Base-by-base conservation (phyloP, 164 flowering plant species). In the Akebia trifoliata region DNA sequence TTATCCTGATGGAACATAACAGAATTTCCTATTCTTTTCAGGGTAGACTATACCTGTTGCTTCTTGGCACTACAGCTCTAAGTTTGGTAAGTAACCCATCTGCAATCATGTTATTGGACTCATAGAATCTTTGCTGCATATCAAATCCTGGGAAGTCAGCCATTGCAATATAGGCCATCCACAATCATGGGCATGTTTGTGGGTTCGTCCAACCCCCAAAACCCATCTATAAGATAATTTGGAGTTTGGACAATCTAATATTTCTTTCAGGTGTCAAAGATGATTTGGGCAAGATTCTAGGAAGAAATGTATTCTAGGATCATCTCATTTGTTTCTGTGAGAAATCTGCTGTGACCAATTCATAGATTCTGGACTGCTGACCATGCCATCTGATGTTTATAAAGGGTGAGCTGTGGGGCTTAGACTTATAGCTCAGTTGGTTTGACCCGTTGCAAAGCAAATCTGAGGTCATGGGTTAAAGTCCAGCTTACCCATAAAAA, bases 21-120 rank as follows among this genome's bases (percentile, higher is more conserved):
- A 14, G 5, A 22, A 17, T 5, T 45, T 20, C 28, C n/a, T 5
- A 26, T 6, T 42, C 61, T 31, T 65, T 66, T 22, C 89, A 91
- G 98, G 90, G 92, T 14, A 88, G 88, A 72, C 61, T 88, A 40
- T 91, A 91, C 60, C 72, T 88, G 57, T 73, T 91, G 70, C 94
- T 91, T 47, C 82, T 91, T 37, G 98, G 98, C 29, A 91, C 98
- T 54, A 91, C 98, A 45, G 98, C 98, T 47, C 94, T 91, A 52
- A 91, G 98, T 70, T 72, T 88, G 88, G 96, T 88, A 74, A 55
- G 80, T 64, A 25, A 60, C 24, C 32, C 24, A 34, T 56, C 31
- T 24, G 35, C 10, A 47, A n/a, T 4, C 28, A 22, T 67, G 34
- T 47, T 57, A 6, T 44, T 22, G 42, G 28, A 25, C 49, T 48